phyloP scores from a whole-genome alignment of 2,329 filamentous ascomycete genomes.

The Cadophora sp. region DNA sequence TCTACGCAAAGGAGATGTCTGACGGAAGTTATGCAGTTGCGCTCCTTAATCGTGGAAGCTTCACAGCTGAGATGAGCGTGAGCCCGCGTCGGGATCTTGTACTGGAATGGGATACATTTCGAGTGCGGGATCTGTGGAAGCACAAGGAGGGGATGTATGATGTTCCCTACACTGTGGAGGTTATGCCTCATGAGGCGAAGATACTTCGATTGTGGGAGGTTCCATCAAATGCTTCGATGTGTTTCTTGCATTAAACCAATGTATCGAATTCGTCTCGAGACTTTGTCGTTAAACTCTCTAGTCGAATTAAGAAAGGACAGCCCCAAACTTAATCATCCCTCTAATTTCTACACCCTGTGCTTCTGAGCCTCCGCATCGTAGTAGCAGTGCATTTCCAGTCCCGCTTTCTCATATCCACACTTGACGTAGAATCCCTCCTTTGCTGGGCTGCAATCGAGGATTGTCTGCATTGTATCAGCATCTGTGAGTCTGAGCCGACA shows the following conservation, averaged over 20 bases:
- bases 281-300: neutral
- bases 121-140: conserved; percentile 36
- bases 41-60: conserved; percentile 32
- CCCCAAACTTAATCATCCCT: neutral
- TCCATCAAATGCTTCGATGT: neutral
- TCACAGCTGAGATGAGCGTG: conserved; percentile 34
- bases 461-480: conserved; percentile 51
- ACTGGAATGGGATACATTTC: conserved; percentile 31
- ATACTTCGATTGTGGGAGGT: conserved; percentile 31
- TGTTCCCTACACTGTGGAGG: conserved; percentile 35
- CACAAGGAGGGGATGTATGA: conserved; percentile 36
- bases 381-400: conserved; percentile 96
- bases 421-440: conserved; percentile 99
- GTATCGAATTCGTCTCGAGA: neutral
- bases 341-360: conserved; percentile 19
- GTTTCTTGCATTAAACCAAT: neutral
- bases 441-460: conserved; percentile 92
- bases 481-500: neutral
- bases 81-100: conserved; percentile 33
- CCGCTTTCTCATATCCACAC: conserved; percentile 91
- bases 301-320: neutral
- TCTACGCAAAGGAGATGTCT: conserved; percentile 34
- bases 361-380: conserved; percentile 53
- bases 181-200: conserved; percentile 36
- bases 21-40: conserved; percentile 37